Evolutionary conservation across 805 yeast species (phyloP), one percentile per base, ranked within the genome.

Genomic region (Candida gorgasii): DNA sequence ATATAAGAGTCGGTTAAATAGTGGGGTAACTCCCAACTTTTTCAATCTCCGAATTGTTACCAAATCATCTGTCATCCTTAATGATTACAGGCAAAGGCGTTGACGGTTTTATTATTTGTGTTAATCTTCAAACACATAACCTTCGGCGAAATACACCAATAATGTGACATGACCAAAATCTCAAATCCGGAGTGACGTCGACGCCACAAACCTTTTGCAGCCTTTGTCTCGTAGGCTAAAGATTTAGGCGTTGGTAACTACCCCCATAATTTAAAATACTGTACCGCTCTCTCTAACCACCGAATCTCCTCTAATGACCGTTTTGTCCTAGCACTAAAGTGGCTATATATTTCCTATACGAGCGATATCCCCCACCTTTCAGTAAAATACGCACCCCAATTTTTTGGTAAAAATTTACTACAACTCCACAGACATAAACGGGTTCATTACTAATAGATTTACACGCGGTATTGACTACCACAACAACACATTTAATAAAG

Each of bases 321-420:
- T n/a, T n/a, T n/a, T n/a, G n/a, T n/a, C n/a, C n/a, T n/a, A n/a
- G n/a, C n/a, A n/a, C n/a, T n/a, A n/a, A n/a, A n/a, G n/a, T n/a
- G n/a, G n/a, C n/a, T n/a, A 6, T 7, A 30, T 15, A 30, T 16
- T 30, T 30, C 20, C 20, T 16, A 30, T 15, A 16, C 6, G 33
- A 16, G 22, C 9, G 24, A 18, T 11, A n/a, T 28, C 15, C 31
- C 24, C 35, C 35, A 18, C 36, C 36, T 20, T n/a, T 5, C 28
- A 8, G 6, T 4, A 8, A 4, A 33, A 20, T 33, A 33, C 36
- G 36, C 36, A 33, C 28, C 28, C 36, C 28, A 9, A 22, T 33
- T 33, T 33, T 32, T 32, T n/a, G n/a, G 17, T 5, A 28, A 19
- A 19, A 20, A 32, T 19, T 20, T n/a, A n/a, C n/a, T n/a, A n/a